Conservation (phyloP, 257 asterid species). For the Pogostemon cablin region DNA sequence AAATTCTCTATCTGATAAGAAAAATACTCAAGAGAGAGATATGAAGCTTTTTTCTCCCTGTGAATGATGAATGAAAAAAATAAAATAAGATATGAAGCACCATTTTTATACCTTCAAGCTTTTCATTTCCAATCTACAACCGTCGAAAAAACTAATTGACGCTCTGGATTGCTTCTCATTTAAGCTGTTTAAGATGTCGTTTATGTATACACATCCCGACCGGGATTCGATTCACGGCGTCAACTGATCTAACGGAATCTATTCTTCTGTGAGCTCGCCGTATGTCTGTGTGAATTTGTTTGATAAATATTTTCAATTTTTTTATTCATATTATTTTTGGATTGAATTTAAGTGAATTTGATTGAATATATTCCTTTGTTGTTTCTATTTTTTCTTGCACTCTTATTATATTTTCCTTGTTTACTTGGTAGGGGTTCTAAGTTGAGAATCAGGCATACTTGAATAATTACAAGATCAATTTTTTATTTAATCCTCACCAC, state of each 20-base stretch:
- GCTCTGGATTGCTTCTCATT: conserved; percentile 41
- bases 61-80: conserved; percentile 29
- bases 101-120: conserved; percentile 52
- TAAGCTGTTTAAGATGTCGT: conserved; percentile 41
- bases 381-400: too few species aligned
- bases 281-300: not conserved
- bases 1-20: conserved; percentile 14
- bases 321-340: conserved; percentile 13
- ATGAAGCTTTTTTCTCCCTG: conserved; percentile 37
- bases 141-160: conserved; percentile 41
- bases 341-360: too few species aligned
- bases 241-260: conserved; percentile 45
- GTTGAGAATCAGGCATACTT: too few species aligned
- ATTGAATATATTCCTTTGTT: too few species aligned
- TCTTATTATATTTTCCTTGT: too few species aligned
- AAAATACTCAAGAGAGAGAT: conserved; percentile 21
- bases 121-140: conserved; percentile 36
- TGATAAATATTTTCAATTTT: not conserved
- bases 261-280: conserved; percentile 28
- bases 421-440: too few species aligned
- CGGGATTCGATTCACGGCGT: conserved; percentile 45
- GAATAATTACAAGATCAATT: too few species aligned
- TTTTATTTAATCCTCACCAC: too few species aligned
- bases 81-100: conserved; percentile 31
- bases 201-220: conserved; percentile 34